Evolutionary conservation across 2,329 filamentous ascomycete genomes (phyloP), one percentile per base, ranked within the genome.

Genomic region (Dothidotthia symphoricarpi): DNA sequence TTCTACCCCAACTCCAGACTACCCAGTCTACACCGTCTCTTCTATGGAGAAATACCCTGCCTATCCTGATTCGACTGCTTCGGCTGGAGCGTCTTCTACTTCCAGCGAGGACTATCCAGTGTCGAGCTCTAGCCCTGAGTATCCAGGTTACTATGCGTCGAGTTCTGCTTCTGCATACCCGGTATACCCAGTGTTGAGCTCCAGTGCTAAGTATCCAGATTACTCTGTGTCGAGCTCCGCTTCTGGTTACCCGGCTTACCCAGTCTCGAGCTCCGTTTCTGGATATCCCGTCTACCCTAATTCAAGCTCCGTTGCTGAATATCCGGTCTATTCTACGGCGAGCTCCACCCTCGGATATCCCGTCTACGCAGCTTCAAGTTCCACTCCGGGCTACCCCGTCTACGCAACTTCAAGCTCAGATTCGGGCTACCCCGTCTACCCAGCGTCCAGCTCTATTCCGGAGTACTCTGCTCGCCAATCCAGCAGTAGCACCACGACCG

Each of bases 401-500:
- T 30, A 22, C 19, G 5, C 19, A 6, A 9, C 19, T 22, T 22
- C 45, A 3, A 43, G 34, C 34, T 41, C 34, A 28, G 24, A 22
- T 32, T 8, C 30, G 12, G 25, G 28, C 6, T 40, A 43, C 36
- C 27, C 30, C 3, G 32, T 28, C 5, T 39, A 35, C n/a, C 19
- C 19, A 22, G 5, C 19, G 5, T 9, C 9, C 19, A 9, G 19
- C 6, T 25, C 31, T 24, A 15, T 22, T 24, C 5, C 30, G 10
- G 29, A 19, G 17, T 15, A 32, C 10, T 41, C 39, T 15, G 34
- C 34, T 16, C 14, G 34, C 16, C 34, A 41, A 29, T 30, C 39
- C 10, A 24, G 27, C 16, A 37, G 34, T 24, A 36, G 32, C 15
- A 50, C 45, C 8, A 55, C 50, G 9, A 51, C 48, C 13, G 45